phyloP scores from a whole-genome alignment of 257 asterid species.

The Fraxinus pennsylvanica region DNA sequence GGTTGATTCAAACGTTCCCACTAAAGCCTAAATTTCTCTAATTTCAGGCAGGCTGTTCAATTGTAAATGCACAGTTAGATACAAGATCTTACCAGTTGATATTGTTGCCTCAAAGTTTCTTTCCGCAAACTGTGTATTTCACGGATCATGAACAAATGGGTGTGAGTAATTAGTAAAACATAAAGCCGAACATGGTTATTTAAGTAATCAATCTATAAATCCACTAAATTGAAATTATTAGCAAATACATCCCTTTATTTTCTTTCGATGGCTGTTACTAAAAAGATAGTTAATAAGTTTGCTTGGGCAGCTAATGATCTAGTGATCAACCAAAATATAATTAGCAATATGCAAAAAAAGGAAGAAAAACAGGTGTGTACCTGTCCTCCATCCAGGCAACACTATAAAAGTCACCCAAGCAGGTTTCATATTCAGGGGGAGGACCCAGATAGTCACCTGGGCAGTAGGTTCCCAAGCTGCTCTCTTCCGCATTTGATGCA shows the following conservation, averaged over 20 bases:
- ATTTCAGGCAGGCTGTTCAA: neutral
- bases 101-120: conserved; percentile 81
- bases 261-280: too few species aligned
- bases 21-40: neutral
- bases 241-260: neutral
- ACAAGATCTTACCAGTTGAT: conserved; percentile 62
- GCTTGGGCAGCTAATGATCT: neutral
- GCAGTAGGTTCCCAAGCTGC: conserved; percentile 98
- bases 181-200: neutral
- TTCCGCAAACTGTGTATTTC: conserved; percentile 75
- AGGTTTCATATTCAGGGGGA: conserved; percentile 79
- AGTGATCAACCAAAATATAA: neutral
- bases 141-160: conserved; percentile 44
- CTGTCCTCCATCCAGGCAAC: conserved; percentile 99
- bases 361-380: conserved; percentile 35
- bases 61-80: conserved; percentile 1
- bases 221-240: conserved; percentile 5
- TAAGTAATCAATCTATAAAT: neutral
- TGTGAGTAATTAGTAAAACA: conserved; percentile 14
- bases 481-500: conserved; percentile 92
- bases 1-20: neutral
- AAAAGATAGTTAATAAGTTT: neutral
- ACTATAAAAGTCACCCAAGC: conserved; percentile 93
- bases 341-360: neutral
- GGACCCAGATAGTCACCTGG: conserved; percentile 87